Evolutionary conservation across 2,329 filamentous ascomycete species (phyloP), one percentile per base, ranked within the genome.

Genomic region (Cordyceps cateniannulata): DNA sequence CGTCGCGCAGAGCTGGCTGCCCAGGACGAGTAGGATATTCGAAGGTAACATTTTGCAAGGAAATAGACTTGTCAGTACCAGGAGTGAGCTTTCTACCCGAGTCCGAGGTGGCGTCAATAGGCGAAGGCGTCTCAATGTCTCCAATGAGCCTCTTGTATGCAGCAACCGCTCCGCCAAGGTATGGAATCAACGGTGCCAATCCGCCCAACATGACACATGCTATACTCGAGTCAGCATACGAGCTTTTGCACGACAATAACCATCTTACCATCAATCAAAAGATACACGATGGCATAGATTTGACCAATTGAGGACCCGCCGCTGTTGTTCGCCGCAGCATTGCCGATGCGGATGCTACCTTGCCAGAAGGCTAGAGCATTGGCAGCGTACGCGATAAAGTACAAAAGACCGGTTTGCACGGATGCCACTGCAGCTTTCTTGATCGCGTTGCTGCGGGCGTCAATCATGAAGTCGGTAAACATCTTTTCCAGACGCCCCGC

Each of bases 341-440:
- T 65, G 3, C 68, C 69, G 38, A 72, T 70, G 62, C 59, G 25
- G 44, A 71, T 74, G 64, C 81, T 84, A 45, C 85, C 85, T 69
- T 86, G 81, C 84, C 84, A 88, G 66, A 87, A 88, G 0, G 85
- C 85, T 6, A 88, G 71, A 6, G 81, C 85, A 65, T 86, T 87
- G 4, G 83, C 84, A 2, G 82, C 77, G 64, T 86, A 87, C 2
- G 84, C 83, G 60, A 88, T 79, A 65, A 88, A 87, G 67, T 86
- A 88, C 22, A 87, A 70, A 22, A 84, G 67, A 18, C 84, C 85
- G 7, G 82, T 76, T 67, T 86, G 83, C 0, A 83, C 72, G 2
- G 81, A 84, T 29, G 80, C 76, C 0, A 79, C 77, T 1, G 79
- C 70, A 1, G 82, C 79, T 67, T 86, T 87, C 65, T 82, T 82